Conservation (phyloP, 345 rosid genomes). For the Hibiscus syriacus region DNA sequence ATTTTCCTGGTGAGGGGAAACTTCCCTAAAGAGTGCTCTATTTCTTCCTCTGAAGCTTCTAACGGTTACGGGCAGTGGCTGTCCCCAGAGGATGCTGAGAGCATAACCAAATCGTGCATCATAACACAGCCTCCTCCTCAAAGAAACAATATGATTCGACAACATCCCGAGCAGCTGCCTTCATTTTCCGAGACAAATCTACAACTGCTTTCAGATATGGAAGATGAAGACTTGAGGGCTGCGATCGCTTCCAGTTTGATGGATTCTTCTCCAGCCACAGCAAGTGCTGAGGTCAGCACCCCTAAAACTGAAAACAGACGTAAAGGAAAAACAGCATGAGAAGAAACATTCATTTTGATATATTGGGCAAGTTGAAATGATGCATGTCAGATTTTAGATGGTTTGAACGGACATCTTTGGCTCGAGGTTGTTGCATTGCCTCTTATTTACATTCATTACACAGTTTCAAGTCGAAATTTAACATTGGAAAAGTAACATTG, state of each 20-base stretch:
- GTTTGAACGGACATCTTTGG: constrained; percentile 9
- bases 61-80: constrained; percentile 91
- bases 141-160: constrained; percentile 25
- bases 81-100: constrained; percentile 85
- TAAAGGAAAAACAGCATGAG: constrained; percentile 20
- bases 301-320: constrained; percentile 24
- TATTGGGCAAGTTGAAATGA: constrained; percentile 11
- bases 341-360: constrained; percentile 3
- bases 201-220: constrained; percentile 43
- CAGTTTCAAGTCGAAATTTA: constrained; percentile 3
- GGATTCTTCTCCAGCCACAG: constrained; percentile 45
- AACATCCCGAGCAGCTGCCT: constrained; percentile 25
- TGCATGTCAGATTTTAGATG: constrained; percentile 13
- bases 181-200: constrained; percentile 30
- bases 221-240: constrained; percentile 84
- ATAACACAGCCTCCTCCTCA: constrained; percentile 28
- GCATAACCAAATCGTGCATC: constrained; percentile 59
- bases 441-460: constrained; percentile 16
- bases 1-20: constrained; percentile 86
- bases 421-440: constrained; percentile 6
- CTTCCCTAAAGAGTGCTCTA: constrained; percentile 78
- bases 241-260: constrained; percentile 90
- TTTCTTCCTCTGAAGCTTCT: constrained; percentile 64
- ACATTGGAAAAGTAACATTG: neutral
- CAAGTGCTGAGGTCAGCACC: constrained; percentile 26